Conservation (phyloP, 768 basidiomycete genomes). For the Phanerodontia chrysosporium region DNA sequence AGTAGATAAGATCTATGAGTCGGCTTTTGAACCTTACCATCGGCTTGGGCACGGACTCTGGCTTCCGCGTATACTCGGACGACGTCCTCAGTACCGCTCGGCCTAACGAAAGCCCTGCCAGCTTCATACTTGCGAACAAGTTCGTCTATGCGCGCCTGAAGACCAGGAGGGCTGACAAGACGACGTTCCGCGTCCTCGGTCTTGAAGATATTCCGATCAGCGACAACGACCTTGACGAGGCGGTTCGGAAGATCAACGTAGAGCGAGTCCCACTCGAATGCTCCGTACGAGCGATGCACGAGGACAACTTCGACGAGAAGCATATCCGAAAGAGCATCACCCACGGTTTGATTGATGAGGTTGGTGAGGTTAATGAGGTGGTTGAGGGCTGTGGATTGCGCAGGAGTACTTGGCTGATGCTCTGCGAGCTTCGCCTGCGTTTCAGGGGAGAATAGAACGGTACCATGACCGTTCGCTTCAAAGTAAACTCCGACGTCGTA, state of each 20-base stretch:
- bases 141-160: constrained; percentile 82
- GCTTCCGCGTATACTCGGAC: constrained; percentile 98
- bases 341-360: constrained; percentile 96
- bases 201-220: constrained; percentile 76
- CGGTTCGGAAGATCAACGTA: constrained; percentile 95
- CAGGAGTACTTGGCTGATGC: constrained; percentile 74
- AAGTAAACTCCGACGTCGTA: constrained; percentile 98
- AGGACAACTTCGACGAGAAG: constrained; percentile 92
- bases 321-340: constrained; percentile 94
- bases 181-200: constrained; percentile 93
- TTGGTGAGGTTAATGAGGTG: constrained; percentile 74
- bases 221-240: constrained; percentile 88
- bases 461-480: constrained; percentile 98
- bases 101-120: constrained; percentile 91
- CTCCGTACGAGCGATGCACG: constrained; percentile 81
- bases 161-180: constrained; percentile 70
- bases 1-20: constrained; percentile 9
- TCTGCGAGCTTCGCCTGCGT: constrained; percentile 58
- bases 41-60: constrained; percentile 62
- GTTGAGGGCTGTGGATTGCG: constrained; percentile 74
- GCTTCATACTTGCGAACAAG: constrained; percentile 72
- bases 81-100: constrained; percentile 97
- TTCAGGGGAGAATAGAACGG: constrained; percentile 84
- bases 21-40: constrained; percentile 54
- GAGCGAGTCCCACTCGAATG: constrained; percentile 84